Conservation (phyloP, 768 basidiomycete genomes). For the Psilocybe sp. region DNA sequence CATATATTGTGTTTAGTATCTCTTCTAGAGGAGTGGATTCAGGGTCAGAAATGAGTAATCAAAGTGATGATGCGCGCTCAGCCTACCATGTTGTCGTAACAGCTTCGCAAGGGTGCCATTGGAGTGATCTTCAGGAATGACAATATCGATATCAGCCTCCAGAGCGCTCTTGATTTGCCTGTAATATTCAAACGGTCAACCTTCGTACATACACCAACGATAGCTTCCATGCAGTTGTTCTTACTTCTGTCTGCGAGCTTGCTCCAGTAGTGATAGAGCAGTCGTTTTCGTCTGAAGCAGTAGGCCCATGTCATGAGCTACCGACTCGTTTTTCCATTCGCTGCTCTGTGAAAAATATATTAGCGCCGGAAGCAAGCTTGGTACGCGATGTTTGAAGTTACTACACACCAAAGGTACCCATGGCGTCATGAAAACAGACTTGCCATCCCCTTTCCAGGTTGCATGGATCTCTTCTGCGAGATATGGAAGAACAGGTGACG, state of each 20-base stretch:
- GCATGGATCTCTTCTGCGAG: conserved; percentile 86
- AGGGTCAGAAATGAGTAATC: too few species aligned
- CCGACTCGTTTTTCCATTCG: conserved; percentile 61
- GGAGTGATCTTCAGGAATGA: conserved; percentile 38
- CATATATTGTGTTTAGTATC: conserved; percentile 72
- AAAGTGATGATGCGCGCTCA: background rate
- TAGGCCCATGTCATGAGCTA: conserved; percentile 59
- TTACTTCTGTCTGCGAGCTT: conserved; percentile 74
- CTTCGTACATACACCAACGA: background rate
- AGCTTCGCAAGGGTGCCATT: conserved; percentile 27
- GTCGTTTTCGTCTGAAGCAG: conserved; percentile 58
- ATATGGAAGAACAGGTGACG: conserved; percentile 88
- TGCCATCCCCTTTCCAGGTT: conserved; percentile 29
- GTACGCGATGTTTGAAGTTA: background rate
- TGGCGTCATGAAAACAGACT: conserved; percentile 67
- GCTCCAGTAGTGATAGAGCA: conserved; percentile 69
- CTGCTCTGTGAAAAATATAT: conserved; percentile 35
- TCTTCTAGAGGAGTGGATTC: conserved; percentile 36
- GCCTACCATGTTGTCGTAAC: conserved; percentile 42
- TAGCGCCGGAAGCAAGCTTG: background rate
- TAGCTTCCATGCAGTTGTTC: conserved; percentile 15
- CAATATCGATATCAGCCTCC: conserved; percentile 72
- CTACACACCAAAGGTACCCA: conserved; percentile 68
- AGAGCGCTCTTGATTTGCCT: conserved; percentile 75
- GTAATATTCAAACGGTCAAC: conserved; percentile 1